These are phyloP conservation scores for Cyberlindnera galapagoensis DNA, from an alignment of 805 yeast genomes.

Conservation along the genomic window DNA sequence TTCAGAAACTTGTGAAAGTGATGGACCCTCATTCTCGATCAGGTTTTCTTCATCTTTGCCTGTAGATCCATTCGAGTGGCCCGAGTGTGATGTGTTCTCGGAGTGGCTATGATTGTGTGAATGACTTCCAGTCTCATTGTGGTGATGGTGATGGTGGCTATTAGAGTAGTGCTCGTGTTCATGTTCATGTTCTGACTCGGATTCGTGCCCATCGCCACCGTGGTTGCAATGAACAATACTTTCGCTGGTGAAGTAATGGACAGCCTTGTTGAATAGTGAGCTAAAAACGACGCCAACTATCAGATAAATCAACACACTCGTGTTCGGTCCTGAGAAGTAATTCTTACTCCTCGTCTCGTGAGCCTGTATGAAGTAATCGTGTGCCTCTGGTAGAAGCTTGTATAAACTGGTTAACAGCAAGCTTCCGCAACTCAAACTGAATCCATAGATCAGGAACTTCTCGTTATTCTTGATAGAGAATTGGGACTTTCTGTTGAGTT, in stretches of 20 bases:
- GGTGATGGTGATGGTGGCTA: constrained; percentile 3
- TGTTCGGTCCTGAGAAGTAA: constrained; percentile 25
- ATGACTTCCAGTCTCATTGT: too few species aligned
- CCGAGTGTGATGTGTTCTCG: constrained; percentile 3
- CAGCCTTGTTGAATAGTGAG: constrained; percentile 48
- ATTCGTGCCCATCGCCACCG: constrained; percentile 29
- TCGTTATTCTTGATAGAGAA: constrained; percentile 56
- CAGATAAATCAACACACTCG: constrained; percentile 38
- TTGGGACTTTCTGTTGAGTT: constrained; percentile 35
- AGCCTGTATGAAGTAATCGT: constrained; percentile 34
- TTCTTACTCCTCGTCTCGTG: constrained; percentile 12
- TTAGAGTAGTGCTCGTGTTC: constrained; percentile 14
- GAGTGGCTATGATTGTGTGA: constrained; percentile 12
- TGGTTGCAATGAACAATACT: constrained; percentile 85
- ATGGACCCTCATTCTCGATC: constrained; percentile 1
- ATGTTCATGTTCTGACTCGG: constrained; percentile 13
- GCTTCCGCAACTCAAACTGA: constrained; percentile 79
- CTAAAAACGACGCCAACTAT: constrained; percentile 59
- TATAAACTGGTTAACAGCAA: constrained; percentile 72
- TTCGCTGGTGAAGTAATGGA: constrained; percentile 73
- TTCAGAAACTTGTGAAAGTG: not conserved
- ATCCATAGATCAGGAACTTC: constrained; percentile 61
- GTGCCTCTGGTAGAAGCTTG: constrained; percentile 67
- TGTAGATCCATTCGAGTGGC: too few species aligned
- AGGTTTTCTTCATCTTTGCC: constrained; percentile 5